These are phyloP conservation scores for Melanopsichium pennsylvanicum DNA, from an alignment of 1,284 basidiomycete genomes.

Conservation along the genomic window DNA sequence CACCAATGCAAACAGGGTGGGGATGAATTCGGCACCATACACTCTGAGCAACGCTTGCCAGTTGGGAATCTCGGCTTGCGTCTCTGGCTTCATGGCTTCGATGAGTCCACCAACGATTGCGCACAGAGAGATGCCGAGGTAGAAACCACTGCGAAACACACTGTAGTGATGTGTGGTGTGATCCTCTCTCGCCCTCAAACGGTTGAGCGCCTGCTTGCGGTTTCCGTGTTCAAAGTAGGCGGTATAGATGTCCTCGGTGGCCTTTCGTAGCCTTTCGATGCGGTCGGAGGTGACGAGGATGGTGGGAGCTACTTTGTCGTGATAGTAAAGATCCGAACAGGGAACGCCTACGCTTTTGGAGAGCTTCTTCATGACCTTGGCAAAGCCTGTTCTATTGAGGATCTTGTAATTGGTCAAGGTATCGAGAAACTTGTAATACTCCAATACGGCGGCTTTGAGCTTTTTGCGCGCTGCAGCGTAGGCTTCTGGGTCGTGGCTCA, in stretches of 20 bases:
- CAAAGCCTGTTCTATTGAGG: slow-evolving; percentile 86
- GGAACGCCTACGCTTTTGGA: slow-evolving; percentile 80
- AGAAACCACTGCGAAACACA: slow-evolving; percentile 73
- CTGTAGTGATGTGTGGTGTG: slow-evolving; percentile 74
- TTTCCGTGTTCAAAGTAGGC: slow-evolving; percentile 75
- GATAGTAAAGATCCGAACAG: slow-evolving; percentile 76
- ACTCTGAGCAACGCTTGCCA: slow-evolving; percentile 80
- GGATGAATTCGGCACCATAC: slow-evolving; percentile 80
- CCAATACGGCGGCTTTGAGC: slow-evolving; percentile 80
- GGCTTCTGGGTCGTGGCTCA: slow-evolving; percentile 75
- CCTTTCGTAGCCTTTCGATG: slow-evolving; percentile 75
- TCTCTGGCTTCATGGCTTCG: slow-evolving; percentile 73
- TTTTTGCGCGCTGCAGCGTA: slow-evolving; percentile 83
- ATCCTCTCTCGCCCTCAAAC: slow-evolving; percentile 71
- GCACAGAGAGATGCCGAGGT: slow-evolving; percentile 81
- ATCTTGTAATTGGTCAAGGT: slow-evolving; percentile 76
- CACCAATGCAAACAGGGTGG: slow-evolving; percentile 78
- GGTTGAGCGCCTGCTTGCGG: slow-evolving; percentile 77
- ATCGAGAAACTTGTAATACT: slow-evolving; percentile 82
- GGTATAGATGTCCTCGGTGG: slow-evolving; percentile 67
- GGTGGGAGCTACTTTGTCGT: slow-evolving; percentile 73
- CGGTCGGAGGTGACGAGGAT: slow-evolving; percentile 70
- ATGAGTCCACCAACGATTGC: slow-evolving; percentile 76
- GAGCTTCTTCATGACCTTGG: slow-evolving; percentile 88
- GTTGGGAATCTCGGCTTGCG: slow-evolving; percentile 73